Percentiles rank a stretch among this genome's conserved stretches.
Conservation (phyloP, 139 green algal species). For the Tetratostichococcus sp. region DNA sequence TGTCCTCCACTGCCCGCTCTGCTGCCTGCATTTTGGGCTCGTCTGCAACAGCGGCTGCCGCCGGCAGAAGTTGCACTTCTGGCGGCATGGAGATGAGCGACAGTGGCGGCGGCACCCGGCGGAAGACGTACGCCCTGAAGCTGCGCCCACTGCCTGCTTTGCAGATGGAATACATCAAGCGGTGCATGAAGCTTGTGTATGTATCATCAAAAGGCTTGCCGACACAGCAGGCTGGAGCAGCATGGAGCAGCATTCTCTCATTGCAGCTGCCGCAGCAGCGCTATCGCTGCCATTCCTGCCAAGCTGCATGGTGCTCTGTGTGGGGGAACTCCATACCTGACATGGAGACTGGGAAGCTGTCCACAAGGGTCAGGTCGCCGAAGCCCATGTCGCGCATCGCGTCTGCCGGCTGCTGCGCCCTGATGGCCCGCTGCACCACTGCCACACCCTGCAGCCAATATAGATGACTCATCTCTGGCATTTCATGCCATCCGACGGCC, state of each 20-base stretch:
- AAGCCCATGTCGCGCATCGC: constrained; percentile 76
- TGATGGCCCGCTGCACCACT: constrained; percentile 78
- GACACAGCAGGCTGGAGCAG: neutral
- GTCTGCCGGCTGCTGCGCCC: constrained; percentile 36
- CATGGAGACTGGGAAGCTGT: constrained; percentile 79
- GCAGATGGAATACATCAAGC: too few relatives aligned
- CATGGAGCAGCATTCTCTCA: neutral
- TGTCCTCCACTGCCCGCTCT: neutral
- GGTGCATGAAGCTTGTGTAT: neutral
- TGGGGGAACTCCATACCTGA: constrained; percentile 43
- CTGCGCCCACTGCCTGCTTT: constrained; percentile 69
- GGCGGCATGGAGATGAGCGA: too few relatives aligned
- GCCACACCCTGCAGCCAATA: constrained; percentile 48
- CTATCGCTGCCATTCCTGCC: too few relatives aligned
- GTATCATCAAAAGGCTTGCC: neutral
- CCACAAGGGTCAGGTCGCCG: constrained; percentile 64
- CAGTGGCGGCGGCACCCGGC: constrained; percentile 5
- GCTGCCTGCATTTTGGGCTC: too few relatives aligned
- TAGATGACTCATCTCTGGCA: too few relatives aligned
- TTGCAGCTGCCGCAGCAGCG: neutral
- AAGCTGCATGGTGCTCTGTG: neutral
- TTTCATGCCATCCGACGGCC: too few relatives aligned
- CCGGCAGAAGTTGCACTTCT: too few relatives aligned
- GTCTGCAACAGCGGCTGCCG: too few relatives aligned
- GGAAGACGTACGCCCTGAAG: constrained; percentile 84